Base-by-base conservation (phyloP, 108 stramenopile genomes). In the Mayamaea pseudoterrestris region DNA sequence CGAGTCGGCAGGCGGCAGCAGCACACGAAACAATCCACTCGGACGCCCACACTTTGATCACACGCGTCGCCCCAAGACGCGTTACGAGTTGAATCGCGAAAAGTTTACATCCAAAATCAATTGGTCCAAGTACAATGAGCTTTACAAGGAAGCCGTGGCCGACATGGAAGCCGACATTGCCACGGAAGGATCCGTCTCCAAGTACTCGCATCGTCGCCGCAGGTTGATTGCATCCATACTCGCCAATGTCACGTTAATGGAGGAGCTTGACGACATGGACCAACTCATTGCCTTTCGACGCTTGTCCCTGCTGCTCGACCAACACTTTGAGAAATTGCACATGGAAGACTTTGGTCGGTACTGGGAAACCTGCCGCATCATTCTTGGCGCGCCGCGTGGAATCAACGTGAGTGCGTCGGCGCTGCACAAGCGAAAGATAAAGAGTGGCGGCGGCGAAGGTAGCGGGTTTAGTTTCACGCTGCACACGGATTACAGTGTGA, bases 281-380 rank as follows among this genome's bases (percentile, higher is more conserved):
- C 74, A 83, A 47, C 47, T 90, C 9, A 60, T 90, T 27, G 80
- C 82, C n/a, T 61, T 83, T 22, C 82, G 87, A 41, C 69, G 87
- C 7, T 56, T 90, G 30, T 68, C 80, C 20, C 42, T 80, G n/a
- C 53, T 90, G 32, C 36, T 90, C 37, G 74, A 69, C 28, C 74
- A 90, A 43, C 69, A 84, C 30, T 90, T 83, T 57, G 80, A 90
- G 36, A 47, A 66, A 16, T 47, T 90, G 14, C 47, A 65, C 20
- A 56, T 90, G 72, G 82, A 90, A 51, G 60, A 77, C 25, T 65
- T 76, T 63, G 82, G 82, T 12, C 47, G 62, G 35, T 72, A 74
- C 62, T 90, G 83, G 82, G 87, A 90, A 52, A 62, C 70, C 11
- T 39, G 28, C 26, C 27, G 70, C 13, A 66, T 90, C 46, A 60